phyloP scores from a whole-genome alignment of 2,329 filamentous ascomycete species.

The Periconia sp. region DNA sequence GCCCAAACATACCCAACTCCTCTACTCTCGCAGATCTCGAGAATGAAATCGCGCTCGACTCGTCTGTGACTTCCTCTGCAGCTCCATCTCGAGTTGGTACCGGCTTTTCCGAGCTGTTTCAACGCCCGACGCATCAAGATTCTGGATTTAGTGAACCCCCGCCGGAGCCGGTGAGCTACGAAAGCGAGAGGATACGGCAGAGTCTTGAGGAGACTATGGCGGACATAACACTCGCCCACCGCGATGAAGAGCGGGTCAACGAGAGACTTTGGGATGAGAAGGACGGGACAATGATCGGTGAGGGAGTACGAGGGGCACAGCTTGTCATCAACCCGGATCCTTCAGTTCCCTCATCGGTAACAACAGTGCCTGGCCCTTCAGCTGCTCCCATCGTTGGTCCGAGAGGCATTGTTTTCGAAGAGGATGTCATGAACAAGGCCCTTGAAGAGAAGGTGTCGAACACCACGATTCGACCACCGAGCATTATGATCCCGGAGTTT shows the following conservation, averaged over 20 bases:
- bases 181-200: conserved; percentile 32
- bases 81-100: conserved; percentile 33
- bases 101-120: conserved; percentile 30
- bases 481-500: conserved; percentile 28
- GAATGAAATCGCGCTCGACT: conserved; percentile 37
- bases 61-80: conserved; percentile 28
- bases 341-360: conserved; percentile 6
- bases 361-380: conserved; percentile 8
- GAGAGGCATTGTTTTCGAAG: conserved; percentile 13
- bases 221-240: conserved; percentile 15
- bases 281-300: conserved; percentile 15
- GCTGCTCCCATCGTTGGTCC: conserved; percentile 11
- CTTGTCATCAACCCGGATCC: conserved; percentile 18
- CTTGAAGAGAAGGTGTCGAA: conserved; percentile 39
- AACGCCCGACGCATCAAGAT: conserved; percentile 42
- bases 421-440: conserved; percentile 24
- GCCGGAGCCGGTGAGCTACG: conserved; percentile 21
- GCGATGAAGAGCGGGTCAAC: conserved; percentile 27
- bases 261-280: conserved; percentile 34
- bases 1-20: conserved; percentile 23
- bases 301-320: conserved; percentile 22
- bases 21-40: conserved; percentile 36
- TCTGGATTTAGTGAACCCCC: conserved; percentile 40
- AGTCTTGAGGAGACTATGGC: conserved; percentile 31
- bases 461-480: conserved; percentile 38